Percentiles rank a stretch among this genome's conserved stretches.
Conservation (phyloP, 805 yeast species). For the Debaryomyces tyrocola region DNA sequence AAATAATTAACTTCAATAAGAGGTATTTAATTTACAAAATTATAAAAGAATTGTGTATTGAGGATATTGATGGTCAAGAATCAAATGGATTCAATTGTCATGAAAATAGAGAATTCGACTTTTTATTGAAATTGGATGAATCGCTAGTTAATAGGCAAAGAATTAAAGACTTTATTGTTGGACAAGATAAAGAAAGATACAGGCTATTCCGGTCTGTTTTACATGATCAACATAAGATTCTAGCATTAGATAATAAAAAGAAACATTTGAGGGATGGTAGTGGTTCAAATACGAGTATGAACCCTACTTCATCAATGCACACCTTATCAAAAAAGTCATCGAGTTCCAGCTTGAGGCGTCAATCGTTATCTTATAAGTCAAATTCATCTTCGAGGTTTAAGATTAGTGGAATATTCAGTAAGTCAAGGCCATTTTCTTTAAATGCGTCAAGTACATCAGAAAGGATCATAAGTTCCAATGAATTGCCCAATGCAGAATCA, state of each 20-base stretch:
- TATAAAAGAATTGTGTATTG: constrained; percentile 38
- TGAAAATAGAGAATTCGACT: constrained; percentile 48
- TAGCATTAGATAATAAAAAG: constrained; percentile 32
- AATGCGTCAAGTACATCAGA: constrained; percentile 40
- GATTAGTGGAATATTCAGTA: constrained; percentile 57
- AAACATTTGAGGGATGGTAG: constrained; percentile 20
- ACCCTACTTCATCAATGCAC: constrained; percentile 1
- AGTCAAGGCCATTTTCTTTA: constrained; percentile 61
- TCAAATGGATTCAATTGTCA: constrained; percentile 22
- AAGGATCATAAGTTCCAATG: constrained; percentile 47
- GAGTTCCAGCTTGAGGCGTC: constrained; percentile 31
- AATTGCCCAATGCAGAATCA: constrained; percentile 56
- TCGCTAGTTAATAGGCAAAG: constrained; percentile 30
- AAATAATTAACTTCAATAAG: constrained; percentile 82
- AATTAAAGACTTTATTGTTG: constrained; percentile 33
- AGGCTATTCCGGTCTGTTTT: constrained; percentile 31
- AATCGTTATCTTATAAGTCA: constrained; percentile 39
- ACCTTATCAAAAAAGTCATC: constrained; percentile 29
- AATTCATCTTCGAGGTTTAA: constrained; percentile 45
- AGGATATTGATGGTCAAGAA: constrained; percentile 27
- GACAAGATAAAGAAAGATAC: constrained; percentile 22
- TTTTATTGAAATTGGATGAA: constrained; percentile 49
- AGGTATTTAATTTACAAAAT: constrained; percentile 39
- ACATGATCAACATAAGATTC: constrained; percentile 31
- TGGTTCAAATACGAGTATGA: constrained; percentile 3